Evolutionary conservation across 805 yeast species (phyloP).

Genomic region (Scheffersomyces lignosus): DNA sequence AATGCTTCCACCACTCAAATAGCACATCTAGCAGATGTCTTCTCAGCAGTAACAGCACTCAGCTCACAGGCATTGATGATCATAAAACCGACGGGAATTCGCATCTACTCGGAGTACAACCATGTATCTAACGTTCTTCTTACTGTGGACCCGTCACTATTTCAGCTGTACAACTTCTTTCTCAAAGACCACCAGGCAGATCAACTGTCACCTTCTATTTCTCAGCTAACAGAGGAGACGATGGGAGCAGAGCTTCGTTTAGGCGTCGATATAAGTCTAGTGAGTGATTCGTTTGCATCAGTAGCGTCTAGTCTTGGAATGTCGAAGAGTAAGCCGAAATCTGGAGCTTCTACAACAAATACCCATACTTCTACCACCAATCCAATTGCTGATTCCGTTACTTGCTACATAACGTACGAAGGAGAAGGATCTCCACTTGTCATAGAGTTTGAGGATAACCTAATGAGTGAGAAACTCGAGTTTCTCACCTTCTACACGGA

Average conservation of each 20-base stretch:
- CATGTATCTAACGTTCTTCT: slow-evolving; percentile 36
- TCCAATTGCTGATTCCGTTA: slow-evolving; percentile 17
- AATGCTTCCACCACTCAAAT: slow-evolving; percentile 39
- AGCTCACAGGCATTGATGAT: slow-evolving; percentile 35
- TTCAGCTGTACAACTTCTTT: slow-evolving; percentile 26
- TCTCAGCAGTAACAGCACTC: slow-evolving; percentile 31
- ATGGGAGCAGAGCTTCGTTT: slow-evolving; percentile 15
- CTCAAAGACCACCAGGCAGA: slow-evolving; percentile 9
- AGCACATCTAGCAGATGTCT: slow-evolving; percentile 37
- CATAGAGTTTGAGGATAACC: slow-evolving; percentile 41
- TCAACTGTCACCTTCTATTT: slow-evolving; percentile 3
- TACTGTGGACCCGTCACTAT: slow-evolving; percentile 37
- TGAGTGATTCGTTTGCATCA: slow-evolving; percentile 36
- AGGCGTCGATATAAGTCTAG: slow-evolving; percentile 37
- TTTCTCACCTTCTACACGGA: slow-evolving; percentile 39
- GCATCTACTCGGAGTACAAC: slow-evolving; percentile 35
- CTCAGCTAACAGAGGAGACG: slow-evolving; percentile 1
- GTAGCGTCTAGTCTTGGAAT: slow-evolving; percentile 19
- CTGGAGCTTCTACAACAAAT: neutral
- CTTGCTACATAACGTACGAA: slow-evolving; percentile 36
- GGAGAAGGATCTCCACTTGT: slow-evolving; percentile 42
- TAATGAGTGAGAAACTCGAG: slow-evolving; percentile 42
- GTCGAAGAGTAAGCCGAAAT: slow-evolving; percentile 7
- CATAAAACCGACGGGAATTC: slow-evolving; percentile 31
- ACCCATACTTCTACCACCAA: neutral